Conservation (phyloP, 2,329 filamentous ascomycete species). For the Pseudohalonectria lignicola region DNA sequence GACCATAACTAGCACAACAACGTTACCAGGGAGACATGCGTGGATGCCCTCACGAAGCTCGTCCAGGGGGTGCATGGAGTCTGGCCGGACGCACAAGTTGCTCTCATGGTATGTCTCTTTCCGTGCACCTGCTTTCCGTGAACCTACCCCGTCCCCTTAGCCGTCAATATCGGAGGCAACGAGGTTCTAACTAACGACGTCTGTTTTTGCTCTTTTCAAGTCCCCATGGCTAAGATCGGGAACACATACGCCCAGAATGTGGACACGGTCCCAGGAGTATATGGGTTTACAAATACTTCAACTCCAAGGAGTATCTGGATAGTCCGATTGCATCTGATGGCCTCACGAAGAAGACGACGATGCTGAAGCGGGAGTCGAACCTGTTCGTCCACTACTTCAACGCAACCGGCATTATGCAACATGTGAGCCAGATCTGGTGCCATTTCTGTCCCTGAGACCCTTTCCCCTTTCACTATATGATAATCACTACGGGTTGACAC, state of each 20-base stretch:
- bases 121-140: too few relatives aligned
- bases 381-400: conserved; percentile 52
- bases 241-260: too few relatives aligned
- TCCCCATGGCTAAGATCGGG: too few relatives aligned
- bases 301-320: conserved; percentile 27
- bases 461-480: too few relatives aligned
- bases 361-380: conserved; percentile 17
- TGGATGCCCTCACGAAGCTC: conserved; percentile 29
- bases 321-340: conserved; percentile 27
- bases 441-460: too few relatives aligned
- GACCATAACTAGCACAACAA: conserved; percentile 30
- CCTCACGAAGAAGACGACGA: conserved; percentile 22
- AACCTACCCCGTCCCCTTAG: too few relatives aligned
- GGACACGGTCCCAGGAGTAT: too few relatives aligned
- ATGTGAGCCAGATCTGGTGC: too few relatives aligned
- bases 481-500: too few relatives aligned
- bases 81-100: conserved; percentile 31
- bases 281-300: conserved; percentile 44
- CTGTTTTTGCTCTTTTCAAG: too few relatives aligned
- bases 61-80: conserved; percentile 33
- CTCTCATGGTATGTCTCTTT: conserved; percentile 25
- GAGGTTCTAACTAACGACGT: too few relatives aligned
- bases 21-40: conserved; percentile 24
- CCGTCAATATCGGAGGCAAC: too few relatives aligned
- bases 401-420: conserved; percentile 47